Evolutionary conservation across 352 stramenopile species (phyloP).

Genomic region (Globisporangium orthogonon): DNA sequence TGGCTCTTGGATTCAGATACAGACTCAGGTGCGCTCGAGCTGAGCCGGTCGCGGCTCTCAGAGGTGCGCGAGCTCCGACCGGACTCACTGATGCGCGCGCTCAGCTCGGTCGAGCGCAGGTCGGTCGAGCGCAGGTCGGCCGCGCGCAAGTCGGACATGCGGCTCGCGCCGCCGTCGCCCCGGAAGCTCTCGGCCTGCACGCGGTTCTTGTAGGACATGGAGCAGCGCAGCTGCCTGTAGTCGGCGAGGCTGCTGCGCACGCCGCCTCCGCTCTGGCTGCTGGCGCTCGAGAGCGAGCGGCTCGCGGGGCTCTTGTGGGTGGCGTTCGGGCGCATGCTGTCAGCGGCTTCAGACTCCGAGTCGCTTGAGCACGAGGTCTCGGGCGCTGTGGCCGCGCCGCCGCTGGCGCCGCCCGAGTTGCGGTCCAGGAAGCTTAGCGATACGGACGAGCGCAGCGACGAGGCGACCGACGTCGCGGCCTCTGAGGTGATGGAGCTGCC

Average conservation of each 20-base stretch:
- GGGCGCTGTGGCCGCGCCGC: slow-evolving; percentile 3
- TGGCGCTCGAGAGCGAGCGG: slow-evolving; percentile 11
- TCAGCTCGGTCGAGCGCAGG: slow-evolving; percentile 20
- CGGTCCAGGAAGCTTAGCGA: slow-evolving; percentile 42
- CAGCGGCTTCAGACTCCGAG: slow-evolving; percentile 9
- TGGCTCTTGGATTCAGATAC: slow-evolving; percentile 11
- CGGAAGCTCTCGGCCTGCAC: slow-evolving; percentile 16
- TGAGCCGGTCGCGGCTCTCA: slow-evolving; percentile 5
- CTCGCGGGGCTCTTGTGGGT: slow-evolving; percentile 1
- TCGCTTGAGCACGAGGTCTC: slow-evolving; percentile 13
- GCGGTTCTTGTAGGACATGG: slow-evolving; percentile 87
- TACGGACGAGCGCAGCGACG: slow-evolving; percentile 43
- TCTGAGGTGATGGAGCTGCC: slow-evolving; percentile 19
- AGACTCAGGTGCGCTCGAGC: neutral
- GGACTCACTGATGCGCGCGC: slow-evolving; percentile 13
- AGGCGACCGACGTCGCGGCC: slow-evolving; percentile 34
- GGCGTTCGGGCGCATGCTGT: neutral
- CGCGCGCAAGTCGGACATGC: slow-evolving; percentile 14
- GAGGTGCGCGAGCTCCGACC: slow-evolving; percentile 6
- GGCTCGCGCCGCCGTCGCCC: slow-evolving; percentile 11
- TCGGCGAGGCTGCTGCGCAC: slow-evolving; percentile 37
- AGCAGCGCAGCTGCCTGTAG: slow-evolving; percentile 74
- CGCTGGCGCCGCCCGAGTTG: slow-evolving; percentile 25
- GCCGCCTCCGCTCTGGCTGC: slow-evolving; percentile 7
- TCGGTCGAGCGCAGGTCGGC: slow-evolving; percentile 22